Evolutionary conservation across 202 grass and related monocot species (phyloP).

Genomic region (Carex sylvatica): DNA sequence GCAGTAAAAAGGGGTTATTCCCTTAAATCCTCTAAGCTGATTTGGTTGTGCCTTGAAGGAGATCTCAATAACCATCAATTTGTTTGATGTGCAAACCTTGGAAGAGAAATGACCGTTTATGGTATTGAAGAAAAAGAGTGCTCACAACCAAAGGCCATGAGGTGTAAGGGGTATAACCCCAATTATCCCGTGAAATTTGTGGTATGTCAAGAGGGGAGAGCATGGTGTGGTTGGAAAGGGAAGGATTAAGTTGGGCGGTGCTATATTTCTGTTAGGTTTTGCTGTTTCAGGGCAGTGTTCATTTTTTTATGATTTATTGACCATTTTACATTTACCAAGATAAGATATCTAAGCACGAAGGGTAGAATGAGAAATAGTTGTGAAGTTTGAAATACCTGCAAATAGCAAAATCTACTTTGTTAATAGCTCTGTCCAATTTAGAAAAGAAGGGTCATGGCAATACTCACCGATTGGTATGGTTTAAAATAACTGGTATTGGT

Average conservation of each 20-base stretch:
- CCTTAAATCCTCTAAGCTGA: constrained; percentile 42
- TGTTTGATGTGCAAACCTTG: constrained; percentile 21
- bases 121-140: not conserved
- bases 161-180: constrained; percentile 22
- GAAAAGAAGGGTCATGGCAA: constrained; percentile 19
- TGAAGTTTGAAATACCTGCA: constrained; percentile 22
- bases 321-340: not conserved
- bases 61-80: constrained; percentile 20
- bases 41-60: constrained; percentile 50
- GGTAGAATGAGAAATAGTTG: not conserved
- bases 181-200: constrained; percentile 27
- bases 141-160: constrained; percentile 29
- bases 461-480: not conserved
- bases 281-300: not conserved
- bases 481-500: constrained; percentile 19
- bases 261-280: constrained; percentile 24
- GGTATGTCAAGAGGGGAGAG: constrained; percentile 19
- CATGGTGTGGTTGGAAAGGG: constrained; percentile 18
- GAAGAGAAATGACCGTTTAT: constrained; percentile 14
- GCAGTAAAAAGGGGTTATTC: constrained; percentile 50
- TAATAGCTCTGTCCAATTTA: constrained; percentile 22
- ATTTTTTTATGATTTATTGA: constrained; percentile 2
- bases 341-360: not conserved
- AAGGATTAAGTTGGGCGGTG: constrained; percentile 14
- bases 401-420: constrained; percentile 21